Percentiles rank a stretch among this genome's conserved stretches.
These are phyloP conservation scores for Yamadazyma sp. DNA, from an alignment of 1,139 yeast species.

Conservation along the genomic window DNA sequence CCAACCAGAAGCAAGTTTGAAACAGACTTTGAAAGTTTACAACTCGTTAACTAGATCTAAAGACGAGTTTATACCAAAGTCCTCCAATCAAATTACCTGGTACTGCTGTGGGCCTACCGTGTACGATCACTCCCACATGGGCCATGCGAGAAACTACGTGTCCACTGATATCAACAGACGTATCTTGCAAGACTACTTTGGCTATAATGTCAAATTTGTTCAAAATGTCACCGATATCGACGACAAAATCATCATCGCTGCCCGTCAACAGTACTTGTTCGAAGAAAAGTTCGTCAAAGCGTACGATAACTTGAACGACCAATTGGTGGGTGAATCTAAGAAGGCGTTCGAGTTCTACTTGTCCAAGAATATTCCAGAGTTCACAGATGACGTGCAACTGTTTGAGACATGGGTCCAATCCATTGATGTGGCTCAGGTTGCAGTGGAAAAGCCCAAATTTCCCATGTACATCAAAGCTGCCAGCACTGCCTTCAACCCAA, in stretches of 20 bases:
- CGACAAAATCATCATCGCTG: conserved; percentile 92
- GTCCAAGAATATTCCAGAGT: conserved; percentile 55
- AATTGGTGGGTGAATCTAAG: conserved; percentile 39
- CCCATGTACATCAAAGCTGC: conserved; percentile 82
- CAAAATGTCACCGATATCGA: conserved; percentile 98
- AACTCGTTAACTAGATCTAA: conserved; percentile 85
- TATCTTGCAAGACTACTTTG: conserved; percentile 84
- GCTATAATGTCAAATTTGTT: conserved; percentile 80
- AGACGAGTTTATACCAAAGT: conserved; percentile 68
- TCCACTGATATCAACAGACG: conserved; percentile 92
- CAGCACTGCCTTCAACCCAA: conserved; percentile 47
- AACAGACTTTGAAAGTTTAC: conserved; percentile 40
- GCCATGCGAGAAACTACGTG: conserved; percentile 98
- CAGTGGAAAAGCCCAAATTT: conserved; percentile 69
- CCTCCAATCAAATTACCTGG: conserved; percentile 76
- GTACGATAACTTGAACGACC: conserved; percentile 31
- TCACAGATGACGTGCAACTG: conserved; percentile 27
- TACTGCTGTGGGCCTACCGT: conserved; percentile 99
- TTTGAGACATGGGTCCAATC: conserved; percentile 53
- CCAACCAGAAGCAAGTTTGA: conserved; percentile 21
- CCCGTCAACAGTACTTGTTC: conserved; percentile 84
- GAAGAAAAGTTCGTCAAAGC: conserved; percentile 49
- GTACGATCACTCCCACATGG: conserved; percentile 97
- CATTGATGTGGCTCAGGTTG: conserved; percentile 48
- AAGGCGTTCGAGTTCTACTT: conserved; percentile 52